Evolutionary conservation across 2,329 filamentous ascomycete genomes (phyloP), one percentile per base, ranked within the genome.

Genomic region (Paecilomyces sp.): DNA sequence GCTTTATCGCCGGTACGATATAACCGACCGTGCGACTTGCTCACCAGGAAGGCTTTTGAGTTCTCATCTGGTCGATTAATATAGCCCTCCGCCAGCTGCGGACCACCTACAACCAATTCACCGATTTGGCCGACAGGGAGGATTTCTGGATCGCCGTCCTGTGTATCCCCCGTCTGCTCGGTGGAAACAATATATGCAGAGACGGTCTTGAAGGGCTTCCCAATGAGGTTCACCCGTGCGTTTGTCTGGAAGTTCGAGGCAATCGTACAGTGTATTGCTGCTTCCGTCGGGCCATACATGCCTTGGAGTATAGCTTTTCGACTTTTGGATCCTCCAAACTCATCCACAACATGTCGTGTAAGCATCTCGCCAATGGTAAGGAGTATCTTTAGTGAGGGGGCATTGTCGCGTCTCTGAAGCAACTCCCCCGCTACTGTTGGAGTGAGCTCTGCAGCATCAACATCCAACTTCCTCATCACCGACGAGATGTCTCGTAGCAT

Each of bases 321-420:
- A 0, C 69, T 69, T 0, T 73, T 68, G 9, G 79, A 76, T 2
- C 85, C 85, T 5, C 91, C 91, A 78, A 94, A 97, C 69, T 95
- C 91, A 36, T 84, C 77, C 24, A 96, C 81, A 1, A 97, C 88
- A 8, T 85, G 83, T 51, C 82, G 80, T 3, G 89, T 96, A 36
- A 97, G 82, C 92, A 96, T 96, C 74, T 97, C 92, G 5, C 92
- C 92, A 65, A 96, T 96, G 0, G 92, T 96, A 25, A 97, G 76
- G 0, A 97, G 79, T 0, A 92, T 75, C 57, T 82, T 85, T 41
- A 97, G 73, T 0, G 77, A 76, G 0, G 92, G 91, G 0, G 87
- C 90, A 55, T 83, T 84, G 1, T 79, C 71, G 63, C 91, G 82
- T n/a, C 77, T 85, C 24, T 85, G 83, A 18, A 97, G 76, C 9